Conservation (phyloP, 2,329 filamentous ascomycete genomes). For the Pestalotiopsis sp. region DNA sequence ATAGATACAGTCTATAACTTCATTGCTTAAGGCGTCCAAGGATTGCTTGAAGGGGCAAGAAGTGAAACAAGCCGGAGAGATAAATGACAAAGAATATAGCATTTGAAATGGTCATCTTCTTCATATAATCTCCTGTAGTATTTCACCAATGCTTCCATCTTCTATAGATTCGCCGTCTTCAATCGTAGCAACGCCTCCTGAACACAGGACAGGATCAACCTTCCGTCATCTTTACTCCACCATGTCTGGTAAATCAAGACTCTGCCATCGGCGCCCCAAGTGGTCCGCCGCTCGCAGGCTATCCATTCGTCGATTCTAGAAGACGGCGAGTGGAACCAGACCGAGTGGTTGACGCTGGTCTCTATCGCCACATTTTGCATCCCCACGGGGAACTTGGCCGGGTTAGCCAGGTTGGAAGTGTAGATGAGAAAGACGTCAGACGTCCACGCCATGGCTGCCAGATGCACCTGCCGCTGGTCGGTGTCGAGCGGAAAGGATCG, state of each 20-base stretch:
- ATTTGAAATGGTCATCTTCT: background rate
- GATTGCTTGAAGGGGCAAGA: too few relatives aligned
- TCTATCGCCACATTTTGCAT: constrained; percentile 7
- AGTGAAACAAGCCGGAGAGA: too few relatives aligned
- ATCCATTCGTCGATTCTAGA: constrained; percentile 16
- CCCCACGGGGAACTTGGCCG: background rate
- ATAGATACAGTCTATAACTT: too few relatives aligned
- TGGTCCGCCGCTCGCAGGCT: constrained; percentile 15
- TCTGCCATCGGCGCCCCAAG: constrained; percentile 18
- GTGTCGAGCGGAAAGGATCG: constrained; percentile 7
- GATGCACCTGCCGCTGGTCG: background rate
- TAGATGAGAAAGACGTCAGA: constrained; percentile 12
- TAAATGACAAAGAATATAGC: too few relatives aligned
- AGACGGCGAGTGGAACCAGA: constrained; percentile 17
- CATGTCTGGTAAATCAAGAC: constrained; percentile 16
- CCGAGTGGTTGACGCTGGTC: constrained; percentile 15
- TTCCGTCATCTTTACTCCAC: constrained; percentile 14
- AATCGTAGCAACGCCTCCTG: constrained; percentile 18
- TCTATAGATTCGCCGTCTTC: constrained; percentile 11
- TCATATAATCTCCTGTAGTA: background rate
- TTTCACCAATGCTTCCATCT: background rate
- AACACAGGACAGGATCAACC: constrained; percentile 13
- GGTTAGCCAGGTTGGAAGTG: constrained; percentile 12
- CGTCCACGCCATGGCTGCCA: constrained; percentile 10
- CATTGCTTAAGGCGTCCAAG: too few relatives aligned